These are phyloP conservation scores for Brassica balearica DNA, from an alignment of 441 rosid species.

Conservation along the genomic window DNA sequence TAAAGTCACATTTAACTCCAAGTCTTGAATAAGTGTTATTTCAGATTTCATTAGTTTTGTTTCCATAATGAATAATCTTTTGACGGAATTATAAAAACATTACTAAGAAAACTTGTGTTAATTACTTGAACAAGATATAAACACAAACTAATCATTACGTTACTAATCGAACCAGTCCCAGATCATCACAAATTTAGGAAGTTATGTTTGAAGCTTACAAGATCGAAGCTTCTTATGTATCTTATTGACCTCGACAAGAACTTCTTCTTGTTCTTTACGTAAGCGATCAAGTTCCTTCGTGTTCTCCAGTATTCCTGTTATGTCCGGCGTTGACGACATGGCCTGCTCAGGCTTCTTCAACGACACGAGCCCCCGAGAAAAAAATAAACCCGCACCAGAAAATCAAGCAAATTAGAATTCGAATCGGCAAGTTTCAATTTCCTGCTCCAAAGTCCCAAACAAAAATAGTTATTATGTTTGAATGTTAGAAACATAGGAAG, in stretches of 20 bases:
- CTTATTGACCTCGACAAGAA: slow-evolving; percentile 82
- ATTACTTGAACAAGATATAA: slow-evolving; percentile 24
- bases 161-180: slow-evolving; percentile 1
- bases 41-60: slow-evolving; percentile 15
- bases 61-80: slow-evolving; percentile 11
- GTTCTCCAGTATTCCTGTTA: slow-evolving; percentile 68
- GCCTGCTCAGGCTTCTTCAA: slow-evolving; percentile 23
- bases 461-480: neutral
- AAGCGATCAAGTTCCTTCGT: slow-evolving; percentile 88
- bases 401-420: neutral
- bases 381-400: neutral
- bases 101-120: neutral
- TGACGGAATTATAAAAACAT: neutral
- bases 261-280: slow-evolving; percentile 79
- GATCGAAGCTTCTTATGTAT: slow-evolving; percentile 88
- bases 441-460: neutral
- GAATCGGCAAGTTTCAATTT: neutral
- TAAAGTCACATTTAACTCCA: slow-evolving; percentile 6
- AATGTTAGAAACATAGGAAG: slow-evolving; percentile 11
- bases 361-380: slow-evolving; percentile 1
- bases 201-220: slow-evolving; percentile 46
- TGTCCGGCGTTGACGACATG: slow-evolving; percentile 67
- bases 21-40: neutral
- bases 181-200: slow-evolving; percentile 10
- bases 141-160: neutral